Evolutionary conservation across 2,329 filamentous ascomycete genomes (phyloP), one percentile per base, ranked within the genome.

Genomic region (Esteya vermicola): DNA sequence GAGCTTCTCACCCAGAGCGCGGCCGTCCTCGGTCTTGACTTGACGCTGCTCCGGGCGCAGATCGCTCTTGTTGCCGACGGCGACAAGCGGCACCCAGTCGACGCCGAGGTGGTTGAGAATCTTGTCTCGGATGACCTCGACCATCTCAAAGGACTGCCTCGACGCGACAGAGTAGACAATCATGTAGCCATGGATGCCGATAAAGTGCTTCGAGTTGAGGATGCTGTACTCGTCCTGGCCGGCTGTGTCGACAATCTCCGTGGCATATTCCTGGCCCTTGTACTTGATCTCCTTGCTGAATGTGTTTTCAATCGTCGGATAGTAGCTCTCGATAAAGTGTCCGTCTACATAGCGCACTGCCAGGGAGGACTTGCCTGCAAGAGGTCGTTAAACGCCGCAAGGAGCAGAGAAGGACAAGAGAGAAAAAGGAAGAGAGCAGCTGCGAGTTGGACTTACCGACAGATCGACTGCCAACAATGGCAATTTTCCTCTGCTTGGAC

Each of bases 191-290:
- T 98, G 91, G 50, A 96, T 96, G 47, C 91, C 91, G 58, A 98
- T 96, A 54, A 96, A 96, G 59, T 96, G 89, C 66, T 96, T 96
- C 47, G 85, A 93, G 62, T 95, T 96, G 46, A 98, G 70, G 49
- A 96, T 95, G 57, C 85, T 93, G 68, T 98, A 98, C 63, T 98
- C 91, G 67, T 98, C 91, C 81, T 94, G 88, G 45, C 91, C 91
- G 39, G 91, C 91, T 22, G 91, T 98, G 58, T 98, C 91, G 58
- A 98, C 91, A 54, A 98, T 96, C 65, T 98, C 91, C 12, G 88
- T 94, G 38, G 84, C 78, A 61, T 79, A 98, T 49, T 96, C 91
- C 60, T 95, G 85, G 38, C 83, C 81, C 62, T 91, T 93, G 61
- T 83, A 81, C 52, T 85, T 82, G 59, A 98, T 94, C 50, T 86